Evolutionary conservation across 306 rosid species (phyloP), one percentile per base, ranked within the genome.

Genomic region (Sophora flavescens): DNA sequence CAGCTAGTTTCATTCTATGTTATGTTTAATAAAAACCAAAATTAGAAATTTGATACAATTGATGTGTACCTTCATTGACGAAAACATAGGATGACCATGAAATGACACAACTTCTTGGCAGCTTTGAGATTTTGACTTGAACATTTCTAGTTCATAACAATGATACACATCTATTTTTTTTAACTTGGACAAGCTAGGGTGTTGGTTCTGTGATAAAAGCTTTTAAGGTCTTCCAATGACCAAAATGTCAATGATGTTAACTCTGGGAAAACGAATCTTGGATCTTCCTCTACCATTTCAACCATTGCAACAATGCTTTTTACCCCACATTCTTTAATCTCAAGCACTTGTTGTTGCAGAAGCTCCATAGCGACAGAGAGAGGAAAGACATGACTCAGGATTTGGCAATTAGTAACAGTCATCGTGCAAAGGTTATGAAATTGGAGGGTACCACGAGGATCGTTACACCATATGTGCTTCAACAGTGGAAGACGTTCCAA

Each of bases 391-490:
- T 8, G 6, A 35, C 35, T 30, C n/a, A 63, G 9, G 30, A 14
- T 50, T 18, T n/a, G 3, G 38, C 63, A 48, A 4, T 32, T 2
- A 4, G 1, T 1, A 8, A 14, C 61, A 0, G 4, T 0, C 5
- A 75, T 33, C 11, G 12, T 8, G 22, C 33, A 3, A 1, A 74
- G 42, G 8, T 39, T 15, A 3, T 13, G 45, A 62, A 62, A 62
- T 2, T 14, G 39, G 22, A 41, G 53, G 3, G 41, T 73, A 14
- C 57, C 36, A 4, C n/a, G 17, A 12, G 64, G 78, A 32, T 59
- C 78, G 3, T 42, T 58, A 18, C 22, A 26, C 70, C 68, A 30
- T 5, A 61, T 18, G 16, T 42, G 44, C 60, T 74, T 74, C 12
- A 74, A 28, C 38, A 41, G 32, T 22, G 79, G 45, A 2, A 74